These are phyloP conservation scores for Papiliotrema nemorosa DNA, from an alignment of 1,284 basidiomycete species.

Conservation along the genomic window DNA sequence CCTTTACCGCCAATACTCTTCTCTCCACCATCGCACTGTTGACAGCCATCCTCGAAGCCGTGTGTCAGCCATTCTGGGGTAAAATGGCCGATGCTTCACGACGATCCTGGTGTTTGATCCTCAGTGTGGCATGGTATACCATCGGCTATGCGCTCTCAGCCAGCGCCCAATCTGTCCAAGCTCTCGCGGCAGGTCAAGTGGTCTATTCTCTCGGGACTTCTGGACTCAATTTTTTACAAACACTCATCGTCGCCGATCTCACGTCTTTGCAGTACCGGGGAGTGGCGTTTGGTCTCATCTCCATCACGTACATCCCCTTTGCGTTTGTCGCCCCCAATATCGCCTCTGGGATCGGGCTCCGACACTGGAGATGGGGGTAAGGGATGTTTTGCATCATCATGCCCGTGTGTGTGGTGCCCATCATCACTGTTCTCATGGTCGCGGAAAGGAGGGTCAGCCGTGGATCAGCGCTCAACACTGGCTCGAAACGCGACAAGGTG, in stretches of 20 bases:
- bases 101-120: too few relatives aligned
- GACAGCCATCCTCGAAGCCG: too few relatives aligned
- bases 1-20: too few relatives aligned
- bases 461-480: slow-evolving; percentile 7
- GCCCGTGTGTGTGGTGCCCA: slow-evolving; percentile 30
- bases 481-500: neutral
- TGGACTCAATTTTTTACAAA: too few relatives aligned
- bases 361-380: slow-evolving; percentile 66
- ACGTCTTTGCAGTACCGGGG: slow-evolving; percentile 74
- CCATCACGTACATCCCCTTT: slow-evolving; percentile 59
- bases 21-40: too few relatives aligned
- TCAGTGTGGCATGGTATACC: too few relatives aligned
- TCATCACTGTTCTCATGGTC: slow-evolving; percentile 41
- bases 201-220: too few relatives aligned
- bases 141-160: too few relatives aligned
- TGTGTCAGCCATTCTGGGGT: too few relatives aligned
- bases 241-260: slow-evolving; percentile 58
- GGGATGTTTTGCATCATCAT: slow-evolving; percentile 49
- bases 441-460: slow-evolving; percentile 2
- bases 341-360: slow-evolving; percentile 58
- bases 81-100: too few relatives aligned
- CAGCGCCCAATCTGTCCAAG: too few relatives aligned
- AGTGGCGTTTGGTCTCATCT: slow-evolving; percentile 64
- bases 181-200: too few relatives aligned
- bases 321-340: slow-evolving; percentile 46